A percentile compares a stretch with the other conserved stretches of the same genome.
Evolutionary conservation across 352 stramenopile genomes (phyloP).

Genomic region (Phytophthora sansomeana): DNA sequence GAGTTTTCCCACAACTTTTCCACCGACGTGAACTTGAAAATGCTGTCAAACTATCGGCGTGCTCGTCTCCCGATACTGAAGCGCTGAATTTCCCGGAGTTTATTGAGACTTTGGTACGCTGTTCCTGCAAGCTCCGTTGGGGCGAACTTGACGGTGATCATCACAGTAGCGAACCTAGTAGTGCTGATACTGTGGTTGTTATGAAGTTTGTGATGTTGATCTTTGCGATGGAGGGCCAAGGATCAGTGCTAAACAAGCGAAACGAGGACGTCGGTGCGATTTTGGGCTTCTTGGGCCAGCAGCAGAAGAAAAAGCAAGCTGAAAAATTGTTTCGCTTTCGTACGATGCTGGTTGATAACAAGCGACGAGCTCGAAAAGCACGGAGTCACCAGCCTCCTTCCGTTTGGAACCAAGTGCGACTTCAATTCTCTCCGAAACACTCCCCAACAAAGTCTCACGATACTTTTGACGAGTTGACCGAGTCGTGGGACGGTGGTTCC

Average conservation of each 20-base stretch:
- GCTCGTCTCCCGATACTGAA: conserved; percentile 29
- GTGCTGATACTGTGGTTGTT: conserved; percentile 38
- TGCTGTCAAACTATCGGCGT: conserved; percentile 48
- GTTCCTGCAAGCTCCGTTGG: conserved; percentile 59
- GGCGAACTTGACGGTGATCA: conserved; percentile 18
- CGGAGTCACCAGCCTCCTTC: conserved; percentile 8
- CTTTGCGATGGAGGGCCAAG: conserved; percentile 79
- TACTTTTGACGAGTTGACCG: conserved; percentile 44
- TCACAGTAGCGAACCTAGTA: not conserved
- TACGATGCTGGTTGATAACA: conserved; percentile 44
- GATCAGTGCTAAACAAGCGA: conserved; percentile 65
- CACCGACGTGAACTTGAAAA: conserved; percentile 59
- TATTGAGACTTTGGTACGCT: conserved; percentile 65
- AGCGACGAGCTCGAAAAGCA: conserved; percentile 16
- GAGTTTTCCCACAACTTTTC: conserved; percentile 69
- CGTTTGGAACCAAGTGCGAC: conserved; percentile 36
- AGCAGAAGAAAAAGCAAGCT: conserved; percentile 45
- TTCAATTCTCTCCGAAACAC: conserved; percentile 28
- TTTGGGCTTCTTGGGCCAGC: conserved; percentile 53
- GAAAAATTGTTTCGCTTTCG: conserved; percentile 60
- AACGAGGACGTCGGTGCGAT: conserved; percentile 66
- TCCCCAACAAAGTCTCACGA: conserved; percentile 22
- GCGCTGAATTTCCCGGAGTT: conserved; percentile 68
- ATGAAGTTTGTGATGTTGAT: conserved; percentile 81
- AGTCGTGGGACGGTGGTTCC: conserved; percentile 38